phyloP scores from a whole-genome alignment of 371 early-diverging fungal species.

The Enteropsectra breve region DNA sequence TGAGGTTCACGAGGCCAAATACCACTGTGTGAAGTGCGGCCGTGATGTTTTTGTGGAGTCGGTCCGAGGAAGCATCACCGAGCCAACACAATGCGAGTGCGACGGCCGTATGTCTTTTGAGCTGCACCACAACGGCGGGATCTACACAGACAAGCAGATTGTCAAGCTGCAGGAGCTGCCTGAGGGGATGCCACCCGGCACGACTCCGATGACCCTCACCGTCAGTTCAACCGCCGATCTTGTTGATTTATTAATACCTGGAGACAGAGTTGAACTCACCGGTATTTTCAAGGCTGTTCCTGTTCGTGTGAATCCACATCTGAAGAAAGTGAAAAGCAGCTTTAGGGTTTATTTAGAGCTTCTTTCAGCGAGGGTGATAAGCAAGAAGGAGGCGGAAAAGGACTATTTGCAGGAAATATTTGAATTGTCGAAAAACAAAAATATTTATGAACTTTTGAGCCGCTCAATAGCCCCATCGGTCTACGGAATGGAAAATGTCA shows the following conservation, averaged over 20 bases:
- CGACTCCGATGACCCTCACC: slow-evolving; percentile 90
- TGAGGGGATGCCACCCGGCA: slow-evolving; percentile 89
- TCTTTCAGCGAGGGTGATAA: slow-evolving; percentile 68
- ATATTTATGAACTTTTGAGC: slow-evolving; percentile 60
- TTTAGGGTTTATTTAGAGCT: slow-evolving; percentile 92
- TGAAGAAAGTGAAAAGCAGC: slow-evolving; percentile 75
- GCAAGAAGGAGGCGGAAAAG: slow-evolving; percentile 8
- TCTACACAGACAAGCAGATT: slow-evolving; percentile 87
- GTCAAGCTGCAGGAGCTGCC: slow-evolving; percentile 92
- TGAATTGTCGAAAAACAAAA: slow-evolving; percentile 12
- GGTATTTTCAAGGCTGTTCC: slow-evolving; percentile 90
- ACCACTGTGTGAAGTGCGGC: slow-evolving; percentile 62
- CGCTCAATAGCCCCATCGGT: slow-evolving; percentile 78
- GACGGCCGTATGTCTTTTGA: slow-evolving; percentile 53
- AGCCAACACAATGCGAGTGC: slow-evolving; percentile 77
- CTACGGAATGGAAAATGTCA: slow-evolving; percentile 87
- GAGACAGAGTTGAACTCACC: slow-evolving; percentile 85
- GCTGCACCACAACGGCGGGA: slow-evolving; percentile 78
- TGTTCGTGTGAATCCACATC: slow-evolving; percentile 78
- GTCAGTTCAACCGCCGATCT: slow-evolving; percentile 79
- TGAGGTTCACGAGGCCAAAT: slow-evolving; percentile 62
- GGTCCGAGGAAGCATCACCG: slow-evolving; percentile 77
- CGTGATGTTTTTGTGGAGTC: slow-evolving; percentile 69
- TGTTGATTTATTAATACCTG: slow-evolving; percentile 85
- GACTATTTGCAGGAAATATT: slow-evolving; percentile 24